Percentiles rank a stretch among this genome's conserved stretches.
Conservation (phyloP, 306 rosid species). For the Rosa lucieae region DNA sequence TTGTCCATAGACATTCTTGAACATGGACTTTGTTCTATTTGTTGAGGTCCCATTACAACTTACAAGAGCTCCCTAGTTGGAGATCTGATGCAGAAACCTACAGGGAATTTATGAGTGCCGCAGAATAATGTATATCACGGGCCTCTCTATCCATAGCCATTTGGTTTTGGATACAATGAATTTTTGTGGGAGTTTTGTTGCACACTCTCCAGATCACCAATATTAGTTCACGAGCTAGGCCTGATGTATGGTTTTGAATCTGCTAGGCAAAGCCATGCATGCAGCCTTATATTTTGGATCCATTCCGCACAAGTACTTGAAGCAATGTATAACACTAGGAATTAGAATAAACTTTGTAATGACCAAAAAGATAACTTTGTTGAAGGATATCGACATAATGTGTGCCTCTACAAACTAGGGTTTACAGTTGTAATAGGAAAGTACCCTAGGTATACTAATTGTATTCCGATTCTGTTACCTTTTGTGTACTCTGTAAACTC, state of each 20-base stretch:
- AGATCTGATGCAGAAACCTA: background rate
- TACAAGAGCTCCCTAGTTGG: background rate
- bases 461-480: no score
- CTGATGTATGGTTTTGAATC: background rate
- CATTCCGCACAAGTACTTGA: background rate
- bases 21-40: background rate
- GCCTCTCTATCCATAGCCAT: background rate
- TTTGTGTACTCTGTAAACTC: no score
- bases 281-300: background rate
- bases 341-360: background rate
- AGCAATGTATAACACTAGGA: background rate
- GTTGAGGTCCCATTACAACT: background rate
- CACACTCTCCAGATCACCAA: background rate
- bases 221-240: background rate
- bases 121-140: background rate
- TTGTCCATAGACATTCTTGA: background rate
- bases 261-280: background rate
- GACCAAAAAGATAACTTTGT: background rate
- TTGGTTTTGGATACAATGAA: background rate
- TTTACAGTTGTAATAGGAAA: no score
- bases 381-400: no score
- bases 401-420: no score
- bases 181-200: background rate
- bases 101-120: background rate
- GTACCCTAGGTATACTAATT: no score